Base-by-base conservation (phyloP, 2,329 filamentous ascomycete genomes). In the Ophiostoma fasciatum region DNA sequence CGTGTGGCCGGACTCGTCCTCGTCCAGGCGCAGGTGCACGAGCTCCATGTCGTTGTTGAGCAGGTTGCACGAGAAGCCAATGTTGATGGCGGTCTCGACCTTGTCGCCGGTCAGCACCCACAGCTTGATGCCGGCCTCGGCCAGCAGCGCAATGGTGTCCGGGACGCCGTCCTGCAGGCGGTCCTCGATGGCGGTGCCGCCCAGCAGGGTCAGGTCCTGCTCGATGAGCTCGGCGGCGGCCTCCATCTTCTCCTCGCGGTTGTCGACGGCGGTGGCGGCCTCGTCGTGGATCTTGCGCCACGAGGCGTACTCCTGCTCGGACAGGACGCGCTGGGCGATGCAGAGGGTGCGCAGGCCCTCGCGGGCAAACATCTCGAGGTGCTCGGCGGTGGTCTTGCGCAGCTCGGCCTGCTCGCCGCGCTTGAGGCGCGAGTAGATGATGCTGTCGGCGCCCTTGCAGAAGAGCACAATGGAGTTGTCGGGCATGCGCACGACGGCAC, bases 71-170 rank as follows among this genome's bases (percentile, higher is more conserved):
- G 92, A 98, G 59, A 96, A 98, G 3, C 90, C 90, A 52, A 98
- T 98, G 61, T 98, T 98, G 74, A 98, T 98, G 39, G 92, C 90
- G 18, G 90, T 98, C 60, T 98, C 90, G 22, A 96, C 88, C 59
- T 96, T 98, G 66, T 98, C 90, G 44, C 92, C 90, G 13, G 90
- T 98, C 45, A 98, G 63, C 36, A 98, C 90, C 90, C 90, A 98
- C 7, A 98, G 72, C 59, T 98, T 98, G 59, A 98, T 94, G 54
- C 92, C 92, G 36, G 90, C 90, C 50, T 85, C 75, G 21, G 80
- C 88, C 35, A 98, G 74, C 30, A 98, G 63, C 34, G 80, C 82
- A 49, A 98, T 98, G 0, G 90, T 88, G 52, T 96, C 90, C 7
- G 90, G 90, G 4, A 98, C 90, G 40, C 88, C 90, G 48, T 98